A percentile compares a stretch with the other conserved stretches of the same genome.
Evolutionary conservation across 495 filamentous ascomycete species (phyloP).

Genomic region (Articulospora tetracladia): DNA sequence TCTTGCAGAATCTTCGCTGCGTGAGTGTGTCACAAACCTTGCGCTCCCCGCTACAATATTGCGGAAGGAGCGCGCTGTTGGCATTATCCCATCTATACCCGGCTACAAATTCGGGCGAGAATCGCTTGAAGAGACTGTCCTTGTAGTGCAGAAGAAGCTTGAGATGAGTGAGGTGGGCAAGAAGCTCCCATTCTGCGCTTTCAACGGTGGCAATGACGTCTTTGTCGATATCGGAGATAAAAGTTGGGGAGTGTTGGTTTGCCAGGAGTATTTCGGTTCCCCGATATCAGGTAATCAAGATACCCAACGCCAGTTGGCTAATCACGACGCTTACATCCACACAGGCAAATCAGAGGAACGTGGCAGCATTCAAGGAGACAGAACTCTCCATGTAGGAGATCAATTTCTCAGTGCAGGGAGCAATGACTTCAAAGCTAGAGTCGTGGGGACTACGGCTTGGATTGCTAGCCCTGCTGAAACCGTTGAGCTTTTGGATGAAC

Average conservation of each 20-base stretch:
- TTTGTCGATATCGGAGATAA: conserved; percentile 99
- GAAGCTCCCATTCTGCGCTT: conserved; percentile 89
- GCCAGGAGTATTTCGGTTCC: conserved; percentile 81
- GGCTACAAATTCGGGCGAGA: conserved; percentile 73
- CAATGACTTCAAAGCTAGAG: conserved; percentile 89
- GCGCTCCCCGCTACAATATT: conserved; percentile 72
- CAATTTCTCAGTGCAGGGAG: conserved; percentile 94
- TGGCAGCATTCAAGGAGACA: conserved; percentile 38
- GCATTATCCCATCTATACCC: conserved; percentile 65
- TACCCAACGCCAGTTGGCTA: neutral
- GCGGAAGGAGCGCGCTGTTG: conserved; percentile 90
- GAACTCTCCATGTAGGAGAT: conserved; percentile 84
- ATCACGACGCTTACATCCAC: too few relatives aligned
- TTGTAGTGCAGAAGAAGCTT: conserved; percentile 87
- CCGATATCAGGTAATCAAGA: neutral
- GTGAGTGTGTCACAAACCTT: conserved; percentile 73
- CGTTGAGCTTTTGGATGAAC: conserved; percentile 79
- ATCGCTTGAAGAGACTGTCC: conserved; percentile 90
- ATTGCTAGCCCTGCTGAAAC: conserved; percentile 92
- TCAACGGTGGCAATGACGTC: conserved; percentile 95
- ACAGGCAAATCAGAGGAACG: neutral
- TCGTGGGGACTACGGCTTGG: conserved; percentile 71
- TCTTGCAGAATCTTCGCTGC: conserved; percentile 77
- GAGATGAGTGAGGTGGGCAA: conserved; percentile 70
- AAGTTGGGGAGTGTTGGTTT: conserved; percentile 86